These are phyloP conservation scores for Vararia minispora DNA, from an alignment of 768 basidiomycete species.

Conservation along the genomic window DNA sequence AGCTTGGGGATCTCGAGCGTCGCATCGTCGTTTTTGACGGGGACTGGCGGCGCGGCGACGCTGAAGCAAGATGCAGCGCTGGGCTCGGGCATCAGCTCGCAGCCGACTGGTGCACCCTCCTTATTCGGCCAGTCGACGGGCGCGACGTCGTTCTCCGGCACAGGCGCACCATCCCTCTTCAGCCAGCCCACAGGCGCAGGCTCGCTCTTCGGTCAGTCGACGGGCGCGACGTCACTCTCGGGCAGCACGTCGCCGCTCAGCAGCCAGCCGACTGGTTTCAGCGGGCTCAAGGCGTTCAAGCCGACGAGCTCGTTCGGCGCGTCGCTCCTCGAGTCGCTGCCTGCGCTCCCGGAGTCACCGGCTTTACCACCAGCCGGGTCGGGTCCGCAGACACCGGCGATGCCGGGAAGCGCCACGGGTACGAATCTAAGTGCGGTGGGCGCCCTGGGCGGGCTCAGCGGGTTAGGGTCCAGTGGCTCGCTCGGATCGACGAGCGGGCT, in stretches of 20 bases:
- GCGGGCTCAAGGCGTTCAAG: constrained; percentile 43
- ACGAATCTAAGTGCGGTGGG: neutral
- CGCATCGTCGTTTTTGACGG: constrained; percentile 61
- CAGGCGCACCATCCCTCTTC: constrained; percentile 36
- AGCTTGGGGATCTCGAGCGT: constrained; percentile 51
- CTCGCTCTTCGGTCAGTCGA: constrained; percentile 18
- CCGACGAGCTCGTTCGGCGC: constrained; percentile 44
- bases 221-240: constrained; percentile 21
- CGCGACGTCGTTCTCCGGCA: constrained; percentile 33
- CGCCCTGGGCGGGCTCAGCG: constrained; percentile 5
- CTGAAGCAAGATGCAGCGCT: constrained; percentile 12
- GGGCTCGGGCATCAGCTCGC: neutral
- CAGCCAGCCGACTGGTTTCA: constrained; percentile 39
- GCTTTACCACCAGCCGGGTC: constrained; percentile 31
- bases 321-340: constrained; percentile 37
- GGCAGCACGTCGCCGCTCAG: constrained; percentile 21
- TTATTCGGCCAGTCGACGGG: constrained; percentile 16
- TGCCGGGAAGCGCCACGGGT: neutral
- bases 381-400: neutral
- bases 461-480: constrained; percentile 1
- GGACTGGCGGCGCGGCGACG: constrained; percentile 20
- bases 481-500: constrained; percentile 3
- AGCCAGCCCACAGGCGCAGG: constrained; percentile 42
- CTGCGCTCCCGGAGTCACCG: constrained; percentile 55
- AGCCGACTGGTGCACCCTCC: too few species aligned